Percentiles rank a stretch among this genome's conserved stretches.
phyloP scores from a whole-genome alignment of 1,284 basidiomycete species.

The Cryptococcus hybrid region DNA sequence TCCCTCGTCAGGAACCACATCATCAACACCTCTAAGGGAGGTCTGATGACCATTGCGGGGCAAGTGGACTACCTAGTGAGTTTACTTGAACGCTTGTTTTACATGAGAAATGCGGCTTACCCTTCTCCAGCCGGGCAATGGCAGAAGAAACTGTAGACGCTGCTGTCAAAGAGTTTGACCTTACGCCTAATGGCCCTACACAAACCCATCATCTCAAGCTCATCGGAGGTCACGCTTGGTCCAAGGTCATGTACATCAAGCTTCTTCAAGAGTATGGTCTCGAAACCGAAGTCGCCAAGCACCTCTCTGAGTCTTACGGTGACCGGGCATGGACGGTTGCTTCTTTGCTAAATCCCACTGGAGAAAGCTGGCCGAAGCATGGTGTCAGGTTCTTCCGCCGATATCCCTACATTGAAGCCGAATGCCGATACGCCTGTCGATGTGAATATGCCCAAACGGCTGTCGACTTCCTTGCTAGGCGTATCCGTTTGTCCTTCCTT shows the following conservation, averaged over 20 bases:
- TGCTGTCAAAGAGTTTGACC: conserved; percentile 75
- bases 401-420: conserved; percentile 92
- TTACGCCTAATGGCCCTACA: conserved; percentile 62
- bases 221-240: conserved; percentile 92
- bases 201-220: conserved; percentile 79
- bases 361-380: conserved; percentile 70
- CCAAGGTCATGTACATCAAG: conserved; percentile 93
- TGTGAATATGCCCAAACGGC: conserved; percentile 91
- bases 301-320: conserved; percentile 85
- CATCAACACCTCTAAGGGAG: conserved; percentile 77
- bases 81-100: conserved; percentile 3
- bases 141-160: conserved; percentile 91
- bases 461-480: conserved; percentile 87
- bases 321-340: conserved; percentile 96
- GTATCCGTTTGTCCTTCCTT: conserved; percentile 88
- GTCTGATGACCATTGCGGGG: conserved; percentile 94
- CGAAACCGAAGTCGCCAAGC: conserved; percentile 88
- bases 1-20: conserved; percentile 92
- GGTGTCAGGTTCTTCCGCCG: conserved; percentile 71
- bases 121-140: conserved; percentile 65
- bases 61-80: conserved; percentile 93
- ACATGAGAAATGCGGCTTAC: conserved; percentile 1
- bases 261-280: conserved; percentile 91
- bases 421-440: conserved; percentile 84
- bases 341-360: conserved; percentile 71